Percentiles rank a stretch among this genome's conserved stretches.
phyloP scores from a whole-genome alignment of 169 alveolate genomes.

The Eimeria brunetti region DNA sequence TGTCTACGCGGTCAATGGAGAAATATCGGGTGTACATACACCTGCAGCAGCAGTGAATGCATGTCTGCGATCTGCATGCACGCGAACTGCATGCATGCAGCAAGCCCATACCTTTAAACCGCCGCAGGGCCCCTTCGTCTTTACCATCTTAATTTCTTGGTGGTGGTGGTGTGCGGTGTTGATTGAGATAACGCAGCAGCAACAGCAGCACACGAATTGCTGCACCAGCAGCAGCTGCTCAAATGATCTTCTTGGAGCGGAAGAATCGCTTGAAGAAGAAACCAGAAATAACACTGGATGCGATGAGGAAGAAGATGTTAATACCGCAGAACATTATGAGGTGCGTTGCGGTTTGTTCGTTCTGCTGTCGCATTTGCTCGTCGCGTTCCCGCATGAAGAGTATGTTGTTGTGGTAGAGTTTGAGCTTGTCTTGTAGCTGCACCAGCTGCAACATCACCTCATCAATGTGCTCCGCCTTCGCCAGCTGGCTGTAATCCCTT shows the following conservation, averaged over 20 bases:
- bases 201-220: neutral
- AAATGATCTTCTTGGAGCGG: conserved; percentile 77
- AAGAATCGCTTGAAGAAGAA: conserved; percentile 78
- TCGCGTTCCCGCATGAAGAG: conserved; percentile 74
- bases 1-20: neutral
- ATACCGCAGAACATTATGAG: conserved; percentile 49
- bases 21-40: neutral
- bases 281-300: conserved; percentile 60
- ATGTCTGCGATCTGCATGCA: neutral
- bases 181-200: neutral
- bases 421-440: conserved; percentile 74
- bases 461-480: conserved; percentile 78
- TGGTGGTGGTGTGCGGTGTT: neutral
- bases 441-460: conserved; percentile 77
- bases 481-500: conserved; percentile 77
- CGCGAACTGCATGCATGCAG: too few species aligned
- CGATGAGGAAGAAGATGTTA: conserved; percentile 60
- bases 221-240: neutral
- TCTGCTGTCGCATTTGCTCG: conserved; percentile 61
- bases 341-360: conserved; percentile 63
- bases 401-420: conserved; percentile 73
- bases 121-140: neutral
- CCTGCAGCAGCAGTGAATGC: neutral
- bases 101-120: neutral
- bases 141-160: neutral